Evolutionary conservation across 2,329 filamentous ascomycete genomes (phyloP).

Genomic region (Fusarium keratoplasticum): DNA sequence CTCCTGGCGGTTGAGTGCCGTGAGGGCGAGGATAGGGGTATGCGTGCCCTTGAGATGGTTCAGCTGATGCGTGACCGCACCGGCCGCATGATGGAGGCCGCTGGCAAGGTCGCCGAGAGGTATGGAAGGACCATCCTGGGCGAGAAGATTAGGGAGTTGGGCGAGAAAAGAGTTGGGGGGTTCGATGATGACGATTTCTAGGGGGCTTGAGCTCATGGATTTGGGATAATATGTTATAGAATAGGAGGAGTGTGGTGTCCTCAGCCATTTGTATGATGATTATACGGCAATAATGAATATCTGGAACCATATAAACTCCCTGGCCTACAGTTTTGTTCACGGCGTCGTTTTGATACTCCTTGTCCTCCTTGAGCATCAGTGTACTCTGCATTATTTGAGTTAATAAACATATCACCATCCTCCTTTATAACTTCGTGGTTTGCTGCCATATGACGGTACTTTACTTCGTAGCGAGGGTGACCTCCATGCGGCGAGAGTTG

Average conservation of each 20-base stretch:
- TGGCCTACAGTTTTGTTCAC: neutral
- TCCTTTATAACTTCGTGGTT: no score
- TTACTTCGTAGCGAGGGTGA: no score
- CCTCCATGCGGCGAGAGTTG: no score
- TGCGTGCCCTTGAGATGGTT: conserved; percentile 94
- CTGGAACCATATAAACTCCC: neutral
- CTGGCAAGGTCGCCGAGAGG: conserved; percentile 86
- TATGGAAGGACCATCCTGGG: conserved; percentile 84
- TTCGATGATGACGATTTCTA: conserved; percentile 67
- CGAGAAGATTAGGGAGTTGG: conserved; percentile 90
- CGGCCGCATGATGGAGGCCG: conserved; percentile 92
- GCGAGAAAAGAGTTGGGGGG: conserved; percentile 74
- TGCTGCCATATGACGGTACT: no score
- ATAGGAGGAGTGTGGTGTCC: conserved; percentile 1
- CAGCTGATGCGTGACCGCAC: conserved; percentile 84
- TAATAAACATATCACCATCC: no score
- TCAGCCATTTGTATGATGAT: neutral
- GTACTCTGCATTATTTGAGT: no score
- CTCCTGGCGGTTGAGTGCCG: conserved; percentile 90
- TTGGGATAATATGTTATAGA: conserved; percentile 1
- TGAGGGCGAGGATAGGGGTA: conserved; percentile 91
- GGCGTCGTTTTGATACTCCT: no score
- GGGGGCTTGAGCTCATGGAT: neutral
- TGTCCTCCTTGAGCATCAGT: no score
- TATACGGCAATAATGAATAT: conserved; percentile 2